Percentiles rank a stretch among this genome's conserved stretches.
phyloP scores from a whole-genome alignment of 2,329 filamentous ascomycete species.

The Epichloe amarillans region DNA sequence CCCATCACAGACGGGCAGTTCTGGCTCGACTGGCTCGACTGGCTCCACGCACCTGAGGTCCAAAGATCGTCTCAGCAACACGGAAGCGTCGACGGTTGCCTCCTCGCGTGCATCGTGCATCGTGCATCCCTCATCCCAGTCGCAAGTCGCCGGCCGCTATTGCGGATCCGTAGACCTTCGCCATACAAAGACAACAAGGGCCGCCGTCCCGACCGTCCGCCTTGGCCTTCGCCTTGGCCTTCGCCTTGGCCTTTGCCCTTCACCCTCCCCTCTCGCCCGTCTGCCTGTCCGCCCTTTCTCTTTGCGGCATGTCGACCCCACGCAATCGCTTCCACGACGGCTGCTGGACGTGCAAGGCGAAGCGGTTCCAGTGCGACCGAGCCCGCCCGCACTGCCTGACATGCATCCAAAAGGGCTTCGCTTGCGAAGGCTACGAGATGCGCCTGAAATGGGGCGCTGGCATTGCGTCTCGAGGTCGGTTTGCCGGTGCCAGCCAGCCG shows the following conservation, averaged over 20 bases:
- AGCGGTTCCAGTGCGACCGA: constrained; percentile 2
- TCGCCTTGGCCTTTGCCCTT: neutral
- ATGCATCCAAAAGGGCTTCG: constrained; percentile 1
- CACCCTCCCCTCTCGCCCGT: neutral
- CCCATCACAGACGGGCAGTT: neutral
- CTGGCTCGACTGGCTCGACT: neutral
- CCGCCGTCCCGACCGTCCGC: neutral
- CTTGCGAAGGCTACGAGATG: constrained; percentile 2
- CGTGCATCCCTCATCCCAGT: too few species aligned
- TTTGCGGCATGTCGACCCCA: constrained; percentile 2
- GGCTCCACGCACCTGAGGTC: neutral
- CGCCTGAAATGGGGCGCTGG: constrained; percentile 4
- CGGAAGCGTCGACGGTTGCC: too few species aligned
- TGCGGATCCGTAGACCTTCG: too few species aligned
- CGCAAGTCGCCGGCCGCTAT: too few species aligned
- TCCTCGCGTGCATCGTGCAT: too few species aligned
- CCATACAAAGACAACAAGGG: neutral
- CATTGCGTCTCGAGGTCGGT: constrained; percentile 1
- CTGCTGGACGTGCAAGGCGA: constrained; percentile 4
- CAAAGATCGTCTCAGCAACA: neutral
- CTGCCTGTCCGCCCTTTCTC: neutral
- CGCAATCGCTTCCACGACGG: constrained; percentile 4
- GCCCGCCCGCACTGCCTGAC: constrained; percentile 1
- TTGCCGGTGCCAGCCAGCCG: constrained; percentile 1
- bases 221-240: neutral